Conservation (phyloP, 306 rosid species). For the Trichosanthes truncata region DNA sequence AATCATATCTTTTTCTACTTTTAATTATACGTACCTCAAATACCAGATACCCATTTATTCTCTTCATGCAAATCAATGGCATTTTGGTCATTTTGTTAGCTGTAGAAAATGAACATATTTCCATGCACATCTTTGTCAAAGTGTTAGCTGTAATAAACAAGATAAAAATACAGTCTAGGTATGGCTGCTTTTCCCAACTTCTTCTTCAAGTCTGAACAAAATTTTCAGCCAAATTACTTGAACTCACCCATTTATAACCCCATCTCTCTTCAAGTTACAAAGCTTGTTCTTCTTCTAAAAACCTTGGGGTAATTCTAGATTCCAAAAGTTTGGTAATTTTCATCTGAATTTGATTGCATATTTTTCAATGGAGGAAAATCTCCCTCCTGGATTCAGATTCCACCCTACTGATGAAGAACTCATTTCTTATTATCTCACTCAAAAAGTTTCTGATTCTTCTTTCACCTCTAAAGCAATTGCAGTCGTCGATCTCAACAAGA, state of each 20-base stretch:
- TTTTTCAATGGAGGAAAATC: conserved; percentile 49
- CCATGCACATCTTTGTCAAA: conserved; percentile 54
- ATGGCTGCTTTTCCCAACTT: conserved; percentile 20
- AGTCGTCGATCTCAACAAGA: conserved; percentile 85
- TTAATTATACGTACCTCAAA: background rate
- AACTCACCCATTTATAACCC: conserved; percentile 24
- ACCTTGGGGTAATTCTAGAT: no score
- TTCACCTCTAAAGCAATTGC: conserved; percentile 66
- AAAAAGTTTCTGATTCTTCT: conserved; percentile 53
- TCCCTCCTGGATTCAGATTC: conserved; percentile 91
- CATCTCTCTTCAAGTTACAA: conserved; percentile 19
- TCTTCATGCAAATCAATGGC: background rate
- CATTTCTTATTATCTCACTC: conserved; percentile 53
- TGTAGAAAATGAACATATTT: background rate
- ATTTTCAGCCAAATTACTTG: conserved; percentile 7
- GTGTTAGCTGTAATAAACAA: conserved; percentile 46
- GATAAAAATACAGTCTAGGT: conserved; percentile 16
- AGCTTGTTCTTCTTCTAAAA: background rate
- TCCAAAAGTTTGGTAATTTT: no score
- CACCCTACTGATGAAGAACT: conserved; percentile 97
- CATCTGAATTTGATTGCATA: background rate
- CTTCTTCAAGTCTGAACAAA: conserved; percentile 31
- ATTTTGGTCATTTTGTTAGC: background rate
- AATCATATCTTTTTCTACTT: no score
- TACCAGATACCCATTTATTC: background rate